A percentile compares a stretch with the other conserved stretches of the same genome.
Evolutionary conservation across 2,329 filamentous ascomycete genomes (phyloP).

Genomic region (Cladorrhinum sp.): DNA sequence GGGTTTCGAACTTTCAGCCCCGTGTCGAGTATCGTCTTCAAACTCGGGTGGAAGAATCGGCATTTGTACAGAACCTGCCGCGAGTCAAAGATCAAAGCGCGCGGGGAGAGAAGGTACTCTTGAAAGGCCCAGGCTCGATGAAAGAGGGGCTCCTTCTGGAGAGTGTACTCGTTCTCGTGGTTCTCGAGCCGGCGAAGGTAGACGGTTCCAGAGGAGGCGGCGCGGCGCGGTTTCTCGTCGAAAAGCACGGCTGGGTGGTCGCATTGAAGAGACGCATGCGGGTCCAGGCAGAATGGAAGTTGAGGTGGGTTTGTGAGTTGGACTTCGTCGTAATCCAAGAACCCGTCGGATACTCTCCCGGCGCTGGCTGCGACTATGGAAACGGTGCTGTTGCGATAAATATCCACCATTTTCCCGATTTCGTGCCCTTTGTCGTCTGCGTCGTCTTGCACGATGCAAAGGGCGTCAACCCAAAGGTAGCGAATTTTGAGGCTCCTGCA

Average conservation of each 20-base stretch:
- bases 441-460: slow-evolving; percentile 17
- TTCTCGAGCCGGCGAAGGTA: too few species aligned
- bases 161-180: too few species aligned
- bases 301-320: too few species aligned
- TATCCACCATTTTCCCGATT: neutral
- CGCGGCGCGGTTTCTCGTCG: too few species aligned
- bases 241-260: too few species aligned
- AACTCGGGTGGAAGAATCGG: neutral
- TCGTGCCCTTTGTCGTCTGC: neutral
- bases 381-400: neutral
- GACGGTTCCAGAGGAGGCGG: too few species aligned
- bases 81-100: neutral
- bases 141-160: neutral
- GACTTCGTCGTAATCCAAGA: too few species aligned
- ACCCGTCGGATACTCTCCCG: neutral
- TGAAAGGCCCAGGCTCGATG: neutral
- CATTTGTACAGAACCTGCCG: neutral
- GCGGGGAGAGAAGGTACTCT: neutral
- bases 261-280: too few species aligned
- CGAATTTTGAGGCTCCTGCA: neutral
- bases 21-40: too few species aligned
- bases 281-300: too few species aligned
- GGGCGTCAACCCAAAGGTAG: slow-evolving; percentile 16
- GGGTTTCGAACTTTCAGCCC: too few species aligned
- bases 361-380: neutral